A percentile compares a stretch with the other conserved stretches of the same genome.
These are phyloP conservation scores for Xerocomus potaroensis DNA, from an alignment of 768 basidiomycete species.

Conservation along the genomic window DNA sequence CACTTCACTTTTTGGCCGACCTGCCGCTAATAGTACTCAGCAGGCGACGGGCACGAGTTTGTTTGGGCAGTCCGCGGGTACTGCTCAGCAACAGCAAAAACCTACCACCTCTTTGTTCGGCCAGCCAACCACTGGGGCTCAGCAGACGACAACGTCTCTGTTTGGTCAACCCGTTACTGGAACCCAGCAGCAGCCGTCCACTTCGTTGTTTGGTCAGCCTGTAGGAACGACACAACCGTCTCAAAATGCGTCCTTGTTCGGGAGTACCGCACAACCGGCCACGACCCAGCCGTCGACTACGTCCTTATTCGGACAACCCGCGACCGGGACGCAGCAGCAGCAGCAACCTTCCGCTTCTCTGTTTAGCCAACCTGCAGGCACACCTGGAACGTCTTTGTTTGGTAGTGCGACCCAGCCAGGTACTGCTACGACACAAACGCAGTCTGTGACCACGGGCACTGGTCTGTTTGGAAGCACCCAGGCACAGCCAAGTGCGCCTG, in stretches of 20 bases:
- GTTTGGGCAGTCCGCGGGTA: slow-evolving; percentile 36
- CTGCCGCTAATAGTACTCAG: slow-evolving; percentile 27
- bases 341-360: slow-evolving; percentile 31
- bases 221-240: slow-evolving; percentile 21
- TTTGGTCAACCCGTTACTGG: slow-evolving; percentile 30
- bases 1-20: slow-evolving; percentile 27
- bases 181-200: slow-evolving; percentile 32
- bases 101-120: slow-evolving; percentile 29
- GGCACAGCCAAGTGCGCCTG: neutral
- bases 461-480: slow-evolving; percentile 29
- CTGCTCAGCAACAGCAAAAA: slow-evolving; percentile 25
- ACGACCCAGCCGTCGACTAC: slow-evolving; percentile 12
- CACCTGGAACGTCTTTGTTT: slow-evolving; percentile 31
- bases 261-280: slow-evolving; percentile 11
- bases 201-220: slow-evolving; percentile 37
- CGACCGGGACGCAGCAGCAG: slow-evolving; percentile 33
- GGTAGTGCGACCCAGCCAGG: slow-evolving; percentile 14
- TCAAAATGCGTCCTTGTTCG: slow-evolving; percentile 29
- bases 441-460: no score
- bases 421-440: slow-evolving; percentile 11
- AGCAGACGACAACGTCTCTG: slow-evolving; percentile 13
- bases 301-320: slow-evolving; percentile 28
- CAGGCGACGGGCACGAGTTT: slow-evolving; percentile 26
- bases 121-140: slow-evolving; percentile 14
- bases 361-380: slow-evolving; percentile 35